A percentile compares a stretch with the other conserved stretches of the same genome.
Conservation (phyloP, 108 stramenopile species). For the Stephanodiscus minutulus region DNA sequence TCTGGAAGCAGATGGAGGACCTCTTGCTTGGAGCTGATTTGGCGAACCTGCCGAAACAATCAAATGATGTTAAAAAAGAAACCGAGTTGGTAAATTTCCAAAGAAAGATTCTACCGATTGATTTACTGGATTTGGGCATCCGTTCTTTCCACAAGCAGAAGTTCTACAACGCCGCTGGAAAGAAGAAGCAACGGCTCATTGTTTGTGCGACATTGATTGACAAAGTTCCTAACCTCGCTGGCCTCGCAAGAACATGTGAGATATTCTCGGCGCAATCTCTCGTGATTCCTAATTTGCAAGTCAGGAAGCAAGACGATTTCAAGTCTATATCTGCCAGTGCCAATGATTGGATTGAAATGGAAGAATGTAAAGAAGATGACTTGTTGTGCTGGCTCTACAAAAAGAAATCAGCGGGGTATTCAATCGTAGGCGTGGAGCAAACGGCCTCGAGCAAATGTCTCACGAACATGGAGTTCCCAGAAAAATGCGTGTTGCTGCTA, state of each 20-base stretch:
- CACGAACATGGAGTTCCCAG: constrained; percentile 64
- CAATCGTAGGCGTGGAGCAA: constrained; percentile 90
- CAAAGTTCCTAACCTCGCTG: constrained; percentile 89
- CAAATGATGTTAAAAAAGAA: constrained; percentile 5
- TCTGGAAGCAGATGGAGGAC: constrained; percentile 78
- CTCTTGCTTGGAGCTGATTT: constrained; percentile 31
- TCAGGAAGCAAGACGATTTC: constrained; percentile 86
- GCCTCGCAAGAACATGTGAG: constrained; percentile 85
- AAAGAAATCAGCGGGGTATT: constrained; percentile 73
- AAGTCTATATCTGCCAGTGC: constrained; percentile 84
- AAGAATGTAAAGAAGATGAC: constrained; percentile 83
- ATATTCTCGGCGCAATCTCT: constrained; percentile 84
- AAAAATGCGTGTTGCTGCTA: constrained; percentile 77
- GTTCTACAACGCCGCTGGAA: constrained; percentile 74
- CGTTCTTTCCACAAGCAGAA: constrained; percentile 53
- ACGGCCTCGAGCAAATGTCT: constrained; percentile 77
- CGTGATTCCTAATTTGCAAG: constrained; percentile 72
- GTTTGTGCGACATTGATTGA: constrained; percentile 90
- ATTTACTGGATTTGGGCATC: constrained; percentile 76
- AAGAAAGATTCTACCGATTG: constrained; percentile 88
- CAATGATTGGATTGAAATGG: constrained; percentile 88
- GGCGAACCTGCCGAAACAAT: neutral
- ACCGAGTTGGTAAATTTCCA: constrained; percentile 66
- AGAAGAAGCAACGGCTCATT: constrained; percentile 76
- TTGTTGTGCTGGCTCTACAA: constrained; percentile 67